These are phyloP conservation scores for Mycena belliarum DNA, from an alignment of 768 basidiomycete species.

Conservation along the genomic window DNA sequence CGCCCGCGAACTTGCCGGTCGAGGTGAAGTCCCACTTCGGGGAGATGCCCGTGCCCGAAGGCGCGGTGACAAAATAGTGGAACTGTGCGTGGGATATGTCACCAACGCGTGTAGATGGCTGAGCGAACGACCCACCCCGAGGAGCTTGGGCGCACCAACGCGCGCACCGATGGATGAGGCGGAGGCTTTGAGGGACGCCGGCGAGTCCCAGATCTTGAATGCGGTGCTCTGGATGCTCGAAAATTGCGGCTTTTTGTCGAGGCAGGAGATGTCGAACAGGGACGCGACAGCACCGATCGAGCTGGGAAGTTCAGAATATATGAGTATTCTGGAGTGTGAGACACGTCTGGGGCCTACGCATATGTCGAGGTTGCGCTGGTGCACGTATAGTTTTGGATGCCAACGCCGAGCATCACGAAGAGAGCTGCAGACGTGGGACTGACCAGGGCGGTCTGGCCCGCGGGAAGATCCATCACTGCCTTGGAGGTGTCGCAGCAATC, in stretches of 20 bases:
- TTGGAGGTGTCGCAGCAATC: not conserved
- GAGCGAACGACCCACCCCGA: conserved; percentile 1
- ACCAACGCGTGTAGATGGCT: too few relatives aligned
- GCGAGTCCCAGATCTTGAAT: not conserved
- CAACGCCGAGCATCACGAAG: not conserved
- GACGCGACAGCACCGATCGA: conserved; percentile 5
- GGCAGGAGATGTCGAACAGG: conserved; percentile 9
- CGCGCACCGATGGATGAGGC: not conserved
- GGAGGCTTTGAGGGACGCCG: not conserved
- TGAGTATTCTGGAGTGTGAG: too few relatives aligned
- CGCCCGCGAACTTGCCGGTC: too few relatives aligned
- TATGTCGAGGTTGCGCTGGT: not conserved
- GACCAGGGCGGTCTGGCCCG: not conserved
- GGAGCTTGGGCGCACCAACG: not conserved
- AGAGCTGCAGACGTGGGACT: not conserved
- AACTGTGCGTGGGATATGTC: too few relatives aligned
- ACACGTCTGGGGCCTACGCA: not conserved
- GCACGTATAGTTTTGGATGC: not conserved
- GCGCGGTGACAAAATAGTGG: too few relatives aligned
- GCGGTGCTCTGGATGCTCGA: not conserved
- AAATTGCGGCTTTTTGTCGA: not conserved
- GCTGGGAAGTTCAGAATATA: not conserved
- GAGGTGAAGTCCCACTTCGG: too few relatives aligned
- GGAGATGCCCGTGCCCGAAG: too few relatives aligned
- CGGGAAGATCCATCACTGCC: not conserved